phyloP scores from a whole-genome alignment of 805 yeast species.

The Saccharomycopsis malanga region DNA sequence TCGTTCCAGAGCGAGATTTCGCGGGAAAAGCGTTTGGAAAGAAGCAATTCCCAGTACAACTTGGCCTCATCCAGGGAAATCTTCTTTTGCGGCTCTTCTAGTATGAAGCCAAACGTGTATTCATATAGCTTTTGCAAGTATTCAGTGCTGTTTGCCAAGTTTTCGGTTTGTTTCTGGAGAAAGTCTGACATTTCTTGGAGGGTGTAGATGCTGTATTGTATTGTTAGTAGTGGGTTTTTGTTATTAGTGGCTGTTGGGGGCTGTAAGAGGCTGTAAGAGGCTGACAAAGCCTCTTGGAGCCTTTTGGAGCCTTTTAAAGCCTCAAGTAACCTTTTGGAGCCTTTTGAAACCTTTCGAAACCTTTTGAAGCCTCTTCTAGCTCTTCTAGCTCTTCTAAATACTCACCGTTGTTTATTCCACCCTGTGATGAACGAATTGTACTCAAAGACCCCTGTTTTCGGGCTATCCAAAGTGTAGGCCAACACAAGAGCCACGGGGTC shows the following conservation, averaged over 20 bases:
- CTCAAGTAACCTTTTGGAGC: too few species aligned
- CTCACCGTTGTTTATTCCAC: slow-evolving; percentile 42
- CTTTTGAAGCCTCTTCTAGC: slow-evolving; percentile 25
- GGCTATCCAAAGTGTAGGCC: slow-evolving; percentile 61
- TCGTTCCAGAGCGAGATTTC: slow-evolving; percentile 50
- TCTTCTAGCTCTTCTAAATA: slow-evolving; percentile 26
- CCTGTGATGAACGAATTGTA: slow-evolving; percentile 43
- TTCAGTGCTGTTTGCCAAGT: slow-evolving; percentile 31
- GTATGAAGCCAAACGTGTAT: slow-evolving; percentile 60
- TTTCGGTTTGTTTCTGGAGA: slow-evolving; percentile 1
- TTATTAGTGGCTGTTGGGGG: neutral
- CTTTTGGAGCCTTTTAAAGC: too few species aligned
- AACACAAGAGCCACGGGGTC: slow-evolving; percentile 63
- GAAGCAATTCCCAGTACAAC: slow-evolving; percentile 71
- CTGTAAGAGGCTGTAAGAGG: too few species aligned
- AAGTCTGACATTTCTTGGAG: slow-evolving; percentile 1
- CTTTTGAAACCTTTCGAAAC: too few species aligned
- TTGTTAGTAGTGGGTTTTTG: neutral
- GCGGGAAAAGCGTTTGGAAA: slow-evolving; percentile 30
- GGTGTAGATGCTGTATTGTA: neutral
- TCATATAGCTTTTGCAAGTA: slow-evolving; percentile 56
- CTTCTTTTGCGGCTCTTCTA: slow-evolving; percentile 53
- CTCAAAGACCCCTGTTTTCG: slow-evolving; percentile 56
- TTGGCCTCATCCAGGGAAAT: slow-evolving; percentile 54
- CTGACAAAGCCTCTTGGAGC: too few species aligned